Percentiles rank a stretch among this genome's conserved stretches.
Evolutionary conservation across 73 alveolate genomes (phyloP).

Genomic region (Uronychia binucleata): DNA sequence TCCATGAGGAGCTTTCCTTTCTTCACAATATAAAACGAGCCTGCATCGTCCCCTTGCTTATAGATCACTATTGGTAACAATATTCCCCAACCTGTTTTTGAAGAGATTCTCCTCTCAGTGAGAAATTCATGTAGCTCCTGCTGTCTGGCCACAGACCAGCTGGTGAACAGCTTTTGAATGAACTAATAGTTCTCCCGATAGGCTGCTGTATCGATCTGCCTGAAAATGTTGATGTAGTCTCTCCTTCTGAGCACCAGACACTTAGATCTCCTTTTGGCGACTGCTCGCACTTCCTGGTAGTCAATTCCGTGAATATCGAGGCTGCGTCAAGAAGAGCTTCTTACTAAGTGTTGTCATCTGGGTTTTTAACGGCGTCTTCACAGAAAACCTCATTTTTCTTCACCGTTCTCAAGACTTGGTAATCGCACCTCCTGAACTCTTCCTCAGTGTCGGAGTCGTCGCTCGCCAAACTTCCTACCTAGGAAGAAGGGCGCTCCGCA

Average conservation of each 20-base stretch:
- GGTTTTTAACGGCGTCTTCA: not conserved
- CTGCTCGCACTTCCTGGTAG: not conserved
- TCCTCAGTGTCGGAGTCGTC: not conserved
- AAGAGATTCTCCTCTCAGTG: not conserved
- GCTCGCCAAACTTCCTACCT: not conserved
- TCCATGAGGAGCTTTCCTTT: conserved; percentile 20
- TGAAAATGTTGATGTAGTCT: not conserved
- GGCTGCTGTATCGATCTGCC: not conserved
- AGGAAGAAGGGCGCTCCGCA: not conserved
- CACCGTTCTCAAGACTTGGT: not conserved
- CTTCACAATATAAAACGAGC: conserved; percentile 24
- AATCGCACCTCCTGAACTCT: not conserved
- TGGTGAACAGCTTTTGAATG: not conserved
- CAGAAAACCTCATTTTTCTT: not conserved
- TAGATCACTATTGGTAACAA: not conserved
- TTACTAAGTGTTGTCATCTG: not conserved
- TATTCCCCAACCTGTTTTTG: not conserved
- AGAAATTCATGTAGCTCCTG: not conserved
- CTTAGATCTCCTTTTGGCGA: not conserved
- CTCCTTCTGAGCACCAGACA: not conserved
- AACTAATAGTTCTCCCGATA: not conserved
- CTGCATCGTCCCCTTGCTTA: conserved; percentile 34
- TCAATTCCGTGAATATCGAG: not conserved
- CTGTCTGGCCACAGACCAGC: not conserved
- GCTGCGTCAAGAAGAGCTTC: not conserved